Percentiles rank a stretch among this genome's conserved stretches.
These are phyloP conservation scores for Panicum hallii DNA, from an alignment of 202 grass and related monocot genomes.

Conservation along the genomic window DNA sequence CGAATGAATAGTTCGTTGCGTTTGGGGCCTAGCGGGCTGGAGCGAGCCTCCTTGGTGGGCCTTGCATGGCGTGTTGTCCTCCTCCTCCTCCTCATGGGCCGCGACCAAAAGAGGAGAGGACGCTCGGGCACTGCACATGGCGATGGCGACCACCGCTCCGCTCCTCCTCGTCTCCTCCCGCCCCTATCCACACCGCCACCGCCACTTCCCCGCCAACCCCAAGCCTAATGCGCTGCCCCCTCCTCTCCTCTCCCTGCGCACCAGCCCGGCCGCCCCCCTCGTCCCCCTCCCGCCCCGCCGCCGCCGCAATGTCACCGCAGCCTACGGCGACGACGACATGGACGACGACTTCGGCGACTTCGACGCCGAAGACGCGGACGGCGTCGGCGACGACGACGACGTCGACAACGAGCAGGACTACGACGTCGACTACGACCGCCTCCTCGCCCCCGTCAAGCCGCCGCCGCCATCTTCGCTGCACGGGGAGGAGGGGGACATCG, in stretches of 20 bases:
- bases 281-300: not conserved
- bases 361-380: too few species aligned
- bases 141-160: conserved; percentile 14
- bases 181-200: conserved; percentile 45
- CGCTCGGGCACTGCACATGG: too few species aligned
- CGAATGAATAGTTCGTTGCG: too few species aligned
- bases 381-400: conserved; percentile 41
- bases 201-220: not conserved
- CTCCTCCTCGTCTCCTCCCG: conserved; percentile 3
- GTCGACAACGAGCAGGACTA: conserved; percentile 91
- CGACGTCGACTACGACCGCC: conserved; percentile 45
- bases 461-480: not conserved
- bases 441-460: conserved; percentile 50
- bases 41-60: too few species aligned
- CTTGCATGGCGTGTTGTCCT: too few species aligned
- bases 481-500: conserved; percentile 61
- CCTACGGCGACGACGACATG: conserved; percentile 55
- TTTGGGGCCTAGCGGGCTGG: too few species aligned
- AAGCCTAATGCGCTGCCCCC: not conserved
- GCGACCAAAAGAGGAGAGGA: too few species aligned
- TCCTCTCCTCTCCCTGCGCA: not conserved
- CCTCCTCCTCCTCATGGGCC: too few species aligned
- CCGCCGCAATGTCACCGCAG: conserved; percentile 47
- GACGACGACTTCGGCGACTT: too few species aligned
- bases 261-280: not conserved